Percentiles rank a stretch among this genome's conserved stretches.
Conservation (phyloP, 352 stramenopile genomes). For the Phytophthora cryptogea region DNA sequence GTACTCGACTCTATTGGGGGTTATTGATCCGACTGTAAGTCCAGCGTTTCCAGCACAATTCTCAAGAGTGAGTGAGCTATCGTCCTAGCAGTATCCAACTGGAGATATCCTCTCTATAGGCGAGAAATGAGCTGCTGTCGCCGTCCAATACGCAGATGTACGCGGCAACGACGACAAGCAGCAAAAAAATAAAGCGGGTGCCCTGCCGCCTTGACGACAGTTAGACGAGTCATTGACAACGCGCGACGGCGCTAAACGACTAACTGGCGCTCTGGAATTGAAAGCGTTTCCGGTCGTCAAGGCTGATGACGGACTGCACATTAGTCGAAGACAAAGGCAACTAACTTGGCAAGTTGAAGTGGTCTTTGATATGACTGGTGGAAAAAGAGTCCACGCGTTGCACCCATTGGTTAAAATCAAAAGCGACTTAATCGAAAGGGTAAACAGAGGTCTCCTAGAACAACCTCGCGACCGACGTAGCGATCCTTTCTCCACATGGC, state of each 20-base stretch:
- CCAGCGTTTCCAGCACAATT: background rate
- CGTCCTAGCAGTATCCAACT: background rate
- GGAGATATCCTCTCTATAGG: background rate
- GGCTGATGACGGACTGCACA: background rate
- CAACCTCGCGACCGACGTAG: slow-evolving; percentile 14
- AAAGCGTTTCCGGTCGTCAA: background rate
- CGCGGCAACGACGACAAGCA: background rate
- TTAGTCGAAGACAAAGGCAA: no score
- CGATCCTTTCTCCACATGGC: slow-evolving; percentile 8
- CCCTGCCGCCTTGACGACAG: background rate
- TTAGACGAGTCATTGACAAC: background rate
- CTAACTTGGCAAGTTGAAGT: background rate
- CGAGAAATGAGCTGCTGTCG: background rate
- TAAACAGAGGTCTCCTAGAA: slow-evolving; percentile 23
- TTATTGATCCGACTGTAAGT: no score
- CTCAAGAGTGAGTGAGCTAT: background rate
- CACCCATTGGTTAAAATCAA: background rate
- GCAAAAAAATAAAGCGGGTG: background rate
- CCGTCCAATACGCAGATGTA: background rate
- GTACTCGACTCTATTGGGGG: no score
- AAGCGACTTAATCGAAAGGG: slow-evolving; percentile 10
- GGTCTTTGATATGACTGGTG: background rate
- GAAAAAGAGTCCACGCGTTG: background rate
- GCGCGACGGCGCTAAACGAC: background rate
- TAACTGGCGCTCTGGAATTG: background rate